These are phyloP conservation scores for Melampsora larici-populina DNA, from an alignment of 1,284 basidiomycete species.

Conservation along the genomic window DNA sequence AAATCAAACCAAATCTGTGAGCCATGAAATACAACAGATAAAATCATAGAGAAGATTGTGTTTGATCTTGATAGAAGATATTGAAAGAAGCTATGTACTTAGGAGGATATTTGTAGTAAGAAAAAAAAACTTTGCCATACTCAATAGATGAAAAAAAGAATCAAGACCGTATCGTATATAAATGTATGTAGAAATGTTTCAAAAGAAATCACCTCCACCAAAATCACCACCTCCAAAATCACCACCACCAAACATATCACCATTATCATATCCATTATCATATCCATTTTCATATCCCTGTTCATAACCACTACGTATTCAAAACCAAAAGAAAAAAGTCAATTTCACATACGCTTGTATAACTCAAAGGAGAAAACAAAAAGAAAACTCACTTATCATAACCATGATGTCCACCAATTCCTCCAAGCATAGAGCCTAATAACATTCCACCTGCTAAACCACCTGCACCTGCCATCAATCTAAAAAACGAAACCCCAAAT, in stretches of 20 bases:
- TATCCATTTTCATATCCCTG: slow-evolving; percentile 38
- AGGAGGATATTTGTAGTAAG: too few relatives aligned
- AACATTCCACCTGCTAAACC: slow-evolving; percentile 30
- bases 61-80: too few relatives aligned
- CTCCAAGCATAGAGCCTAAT: slow-evolving; percentile 24
- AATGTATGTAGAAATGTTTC: background rate
- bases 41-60: too few relatives aligned
- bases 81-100: too few relatives aligned
- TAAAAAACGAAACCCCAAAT: background rate
- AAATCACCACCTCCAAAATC: background rate
- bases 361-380: background rate
- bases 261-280: slow-evolving; percentile 31
- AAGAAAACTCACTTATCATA: slow-evolving; percentile 24
- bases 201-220: background rate
- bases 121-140: too few relatives aligned
- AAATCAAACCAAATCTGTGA: too few relatives aligned
- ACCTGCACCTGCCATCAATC: slow-evolving; percentile 30
- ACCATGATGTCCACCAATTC: slow-evolving; percentile 30
- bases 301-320: slow-evolving; percentile 17
- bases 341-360: background rate
- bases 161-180: too few relatives aligned
- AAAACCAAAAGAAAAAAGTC: background rate
- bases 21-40: too few relatives aligned
- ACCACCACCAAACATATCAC: slow-evolving; percentile 3
- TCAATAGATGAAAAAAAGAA: too few relatives aligned